Base-by-base conservation (phyloP, 164 flowering plant genomes). In the Dillenia suffruticosa region DNA sequence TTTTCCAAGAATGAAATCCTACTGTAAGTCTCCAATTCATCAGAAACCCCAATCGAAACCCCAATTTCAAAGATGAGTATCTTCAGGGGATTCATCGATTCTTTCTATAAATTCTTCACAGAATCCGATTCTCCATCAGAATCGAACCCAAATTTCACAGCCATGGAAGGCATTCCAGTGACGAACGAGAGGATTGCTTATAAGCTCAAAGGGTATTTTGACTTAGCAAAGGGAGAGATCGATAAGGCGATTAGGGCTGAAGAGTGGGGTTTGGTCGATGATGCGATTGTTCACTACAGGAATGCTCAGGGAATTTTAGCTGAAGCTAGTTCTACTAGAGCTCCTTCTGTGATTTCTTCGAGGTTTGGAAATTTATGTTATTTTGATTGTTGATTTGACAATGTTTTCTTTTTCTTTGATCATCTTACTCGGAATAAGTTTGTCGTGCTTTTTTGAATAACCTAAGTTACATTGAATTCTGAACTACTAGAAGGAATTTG, bases 211-310 rank as follows among this genome's bases (percentile, higher is more conserved):
- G 96, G 97, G 8, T 95, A 87, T 81, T 92, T 85, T 59, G 96
- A 95, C 66, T 81, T 92, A 73, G 96, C 91, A 8, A 88, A 79
- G 74, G 95, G 73, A 57, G 95, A 87, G 87, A 90, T 92, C 45
- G 98, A 68, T 56, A 92, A 86, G 64, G 99, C 97, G 12, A 84
- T 95, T 60, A 74, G 94, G 54, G 94, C 97, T 0, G 99, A 95
- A 67, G 99, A 95, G 56, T 95, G 98, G 99, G 98, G 97, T 12
- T 69, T 95, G 46, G 54, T 58, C 8, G 98, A 95, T 44, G 98
- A 95, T 15, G 98, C 98, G 1, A 63, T 92, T 22, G 47, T 70
- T 59, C 86, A 90, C 54, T 95, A 92, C 63, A 80, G 56, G 48
- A 87, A 77, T 51, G 99, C 97, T 7, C 83, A 79, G 60, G 76